These are phyloP conservation scores for Trichaptum fuscoviolaceum DNA, from an alignment of 768 basidiomycete genomes.

Conservation along the genomic window DNA sequence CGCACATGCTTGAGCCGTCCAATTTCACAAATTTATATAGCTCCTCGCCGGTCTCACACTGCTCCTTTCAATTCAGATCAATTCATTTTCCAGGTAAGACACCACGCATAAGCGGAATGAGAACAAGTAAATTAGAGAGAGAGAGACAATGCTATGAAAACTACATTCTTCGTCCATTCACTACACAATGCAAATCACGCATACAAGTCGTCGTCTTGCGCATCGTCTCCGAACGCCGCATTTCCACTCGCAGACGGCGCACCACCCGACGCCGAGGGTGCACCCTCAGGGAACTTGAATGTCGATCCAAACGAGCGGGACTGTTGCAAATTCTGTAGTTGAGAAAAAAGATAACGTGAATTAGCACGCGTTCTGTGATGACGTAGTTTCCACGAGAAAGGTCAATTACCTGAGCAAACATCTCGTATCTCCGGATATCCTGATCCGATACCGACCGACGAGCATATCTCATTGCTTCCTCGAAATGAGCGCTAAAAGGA, in stretches of 20 bases:
- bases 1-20: neutral
- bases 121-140: constrained; percentile 4
- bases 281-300: constrained; percentile 96
- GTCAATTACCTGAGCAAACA: constrained; percentile 77
- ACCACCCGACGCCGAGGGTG: constrained; percentile 27
- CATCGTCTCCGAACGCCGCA: constrained; percentile 77
- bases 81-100: neutral
- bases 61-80: neutral
- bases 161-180: neutral
- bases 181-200: constrained; percentile 41
- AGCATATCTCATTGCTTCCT: constrained; percentile 98
- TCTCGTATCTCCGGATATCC: constrained; percentile 97
- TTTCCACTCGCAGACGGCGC: constrained; percentile 53
- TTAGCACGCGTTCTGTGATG: constrained; percentile 9
- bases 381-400: constrained; percentile 18
- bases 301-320: constrained; percentile 88
- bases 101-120: neutral
- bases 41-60: neutral
- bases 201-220: constrained; percentile 88
- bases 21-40: neutral
- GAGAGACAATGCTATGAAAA: neutral
- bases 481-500: constrained; percentile 74
- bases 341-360: constrained; percentile 9
- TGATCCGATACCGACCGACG: constrained; percentile 95
- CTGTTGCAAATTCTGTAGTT: constrained; percentile 76